A percentile compares a stretch with the other conserved stretches of the same genome.
Evolutionary conservation across 2,329 filamentous ascomycete genomes (phyloP).

Genomic region (Pseudopithomyces chartarum): DNA sequence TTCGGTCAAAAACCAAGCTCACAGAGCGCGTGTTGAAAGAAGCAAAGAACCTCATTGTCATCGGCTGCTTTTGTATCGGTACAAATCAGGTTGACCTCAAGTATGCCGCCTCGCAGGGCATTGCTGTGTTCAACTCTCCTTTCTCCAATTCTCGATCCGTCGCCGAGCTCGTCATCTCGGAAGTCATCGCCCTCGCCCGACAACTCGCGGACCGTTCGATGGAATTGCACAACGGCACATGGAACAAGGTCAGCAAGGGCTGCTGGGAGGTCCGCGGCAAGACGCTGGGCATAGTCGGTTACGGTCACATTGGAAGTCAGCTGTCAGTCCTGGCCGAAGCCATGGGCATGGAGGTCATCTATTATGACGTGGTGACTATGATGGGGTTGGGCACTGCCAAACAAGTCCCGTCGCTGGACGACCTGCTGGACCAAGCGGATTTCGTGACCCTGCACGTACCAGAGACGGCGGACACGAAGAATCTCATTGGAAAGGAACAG

Average conservation of each 20-base stretch:
- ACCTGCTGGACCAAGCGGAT: conserved; percentile 78
- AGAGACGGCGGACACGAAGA: conserved; percentile 87
- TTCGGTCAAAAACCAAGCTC: conserved; percentile 96
- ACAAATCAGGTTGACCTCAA: conserved; percentile 93
- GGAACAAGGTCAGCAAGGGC: conserved; percentile 96
- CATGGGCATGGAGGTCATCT: conserved; percentile 98
- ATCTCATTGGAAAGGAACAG: conserved; percentile 82
- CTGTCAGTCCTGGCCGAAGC: conserved; percentile 93
- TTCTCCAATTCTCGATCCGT: conserved; percentile 98
- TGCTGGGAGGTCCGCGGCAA: conserved; percentile 99
- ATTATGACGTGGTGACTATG: conserved; percentile 91
- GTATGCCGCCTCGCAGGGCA: conserved; percentile 81
- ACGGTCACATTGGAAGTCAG: conserved; percentile 96
- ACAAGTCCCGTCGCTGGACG: conserved; percentile 79
- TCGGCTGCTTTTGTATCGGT: conserved; percentile 98
- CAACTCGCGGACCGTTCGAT: conserved; percentile 91
- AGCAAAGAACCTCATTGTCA: conserved; percentile 91
- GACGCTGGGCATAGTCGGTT: conserved; percentile 94
- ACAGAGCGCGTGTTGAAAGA: conserved; percentile 81
- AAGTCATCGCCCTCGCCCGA: conserved; percentile 89
- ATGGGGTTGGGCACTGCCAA: conserved; percentile 91
- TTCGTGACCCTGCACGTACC: conserved; percentile 96
- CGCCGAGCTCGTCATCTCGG: conserved; percentile 91
- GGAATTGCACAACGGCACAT: conserved; percentile 91
- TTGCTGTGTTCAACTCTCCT: conserved; percentile 98